Conservation (phyloP, 768 basidiomycete genomes). For the Leccinum fibrillosum region DNA sequence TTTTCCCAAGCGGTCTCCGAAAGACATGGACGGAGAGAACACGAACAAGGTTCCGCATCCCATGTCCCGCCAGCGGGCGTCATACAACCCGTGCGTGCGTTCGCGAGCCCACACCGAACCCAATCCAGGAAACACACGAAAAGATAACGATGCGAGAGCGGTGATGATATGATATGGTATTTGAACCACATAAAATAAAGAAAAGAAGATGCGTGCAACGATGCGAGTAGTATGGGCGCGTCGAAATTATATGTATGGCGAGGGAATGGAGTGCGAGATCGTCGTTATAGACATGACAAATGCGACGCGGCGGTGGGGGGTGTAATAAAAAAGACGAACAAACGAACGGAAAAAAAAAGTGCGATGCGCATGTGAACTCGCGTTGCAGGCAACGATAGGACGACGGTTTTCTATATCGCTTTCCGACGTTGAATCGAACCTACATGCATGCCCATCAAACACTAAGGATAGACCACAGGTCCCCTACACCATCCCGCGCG, state of each 20-base stretch:
- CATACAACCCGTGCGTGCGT: not conserved
- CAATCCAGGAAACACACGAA: not conserved
- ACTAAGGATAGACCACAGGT: not conserved
- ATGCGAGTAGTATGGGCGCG: not conserved
- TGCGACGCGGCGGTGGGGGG: not conserved
- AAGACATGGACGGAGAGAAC: too few relatives aligned
- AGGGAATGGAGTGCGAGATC: not conserved
- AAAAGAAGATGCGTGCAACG: not conserved
- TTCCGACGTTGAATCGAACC: not conserved
- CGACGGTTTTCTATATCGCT: not conserved
- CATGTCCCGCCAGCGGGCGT: too few relatives aligned
- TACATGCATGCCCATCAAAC: slow-evolving; percentile 8
- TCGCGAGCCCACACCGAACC: not conserved
- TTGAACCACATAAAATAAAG: not conserved
- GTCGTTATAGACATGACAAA: not conserved
- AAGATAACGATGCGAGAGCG: not conserved
- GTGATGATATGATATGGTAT: not conserved
- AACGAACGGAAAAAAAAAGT: not conserved
- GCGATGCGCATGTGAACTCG: not conserved
- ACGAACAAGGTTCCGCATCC: too few relatives aligned
- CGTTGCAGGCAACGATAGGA: not conserved
- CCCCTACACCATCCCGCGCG: slow-evolving; percentile 35
- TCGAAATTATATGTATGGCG: not conserved
- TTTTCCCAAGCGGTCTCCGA: too few relatives aligned
- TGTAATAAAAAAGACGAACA: not conserved